Conservation (phyloP, 495 filamentous ascomycete genomes). For the Trichoderma gamsii region DNA sequence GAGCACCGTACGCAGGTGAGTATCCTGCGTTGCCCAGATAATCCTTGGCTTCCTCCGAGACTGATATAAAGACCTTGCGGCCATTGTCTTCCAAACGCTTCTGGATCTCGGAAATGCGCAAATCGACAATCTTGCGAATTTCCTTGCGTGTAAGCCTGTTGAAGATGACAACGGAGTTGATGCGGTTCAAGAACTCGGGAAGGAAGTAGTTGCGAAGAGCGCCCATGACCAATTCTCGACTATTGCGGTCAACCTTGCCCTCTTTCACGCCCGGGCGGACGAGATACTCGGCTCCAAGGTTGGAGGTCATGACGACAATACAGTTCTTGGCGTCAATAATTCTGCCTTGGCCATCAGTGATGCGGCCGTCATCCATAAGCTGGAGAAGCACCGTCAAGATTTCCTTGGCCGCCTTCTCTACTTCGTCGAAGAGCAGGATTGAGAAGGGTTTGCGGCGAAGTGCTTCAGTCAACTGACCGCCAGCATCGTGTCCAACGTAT, state of each 20-base stretch:
- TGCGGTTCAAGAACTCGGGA: constrained; percentile 96
- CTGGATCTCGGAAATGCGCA: constrained; percentile 85
- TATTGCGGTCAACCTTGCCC: constrained; percentile 82
- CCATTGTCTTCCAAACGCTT: constrained; percentile 73
- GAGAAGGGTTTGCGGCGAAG: constrained; percentile 93
- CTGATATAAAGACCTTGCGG: constrained; percentile 70
- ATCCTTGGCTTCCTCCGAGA: constrained; percentile 77
- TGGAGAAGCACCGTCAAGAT: constrained; percentile 93
- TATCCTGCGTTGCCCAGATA: constrained; percentile 86
- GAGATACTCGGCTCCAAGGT: constrained; percentile 92
- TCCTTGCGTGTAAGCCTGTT: constrained; percentile 84
- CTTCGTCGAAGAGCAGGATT: constrained; percentile 94
- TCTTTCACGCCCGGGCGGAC: constrained; percentile 66
- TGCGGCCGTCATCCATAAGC: constrained; percentile 97
- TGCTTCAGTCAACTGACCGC: constrained; percentile 90
- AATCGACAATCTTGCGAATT: constrained; percentile 92
- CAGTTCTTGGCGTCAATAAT: constrained; percentile 94
- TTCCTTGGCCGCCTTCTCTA: constrained; percentile 98
- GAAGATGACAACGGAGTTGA: constrained; percentile 93
- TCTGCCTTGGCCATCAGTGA: constrained; percentile 94
- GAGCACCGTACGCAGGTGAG: constrained; percentile 87
- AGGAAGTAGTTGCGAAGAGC: constrained; percentile 91
- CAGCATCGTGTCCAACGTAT: constrained; percentile 94
- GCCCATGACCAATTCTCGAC: constrained; percentile 79
- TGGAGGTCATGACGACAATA: constrained; percentile 98